These are phyloP conservation scores for Aureobasidium uvarum DNA, from an alignment of 2,329 filamentous ascomycete species.

Conservation along the genomic window DNA sequence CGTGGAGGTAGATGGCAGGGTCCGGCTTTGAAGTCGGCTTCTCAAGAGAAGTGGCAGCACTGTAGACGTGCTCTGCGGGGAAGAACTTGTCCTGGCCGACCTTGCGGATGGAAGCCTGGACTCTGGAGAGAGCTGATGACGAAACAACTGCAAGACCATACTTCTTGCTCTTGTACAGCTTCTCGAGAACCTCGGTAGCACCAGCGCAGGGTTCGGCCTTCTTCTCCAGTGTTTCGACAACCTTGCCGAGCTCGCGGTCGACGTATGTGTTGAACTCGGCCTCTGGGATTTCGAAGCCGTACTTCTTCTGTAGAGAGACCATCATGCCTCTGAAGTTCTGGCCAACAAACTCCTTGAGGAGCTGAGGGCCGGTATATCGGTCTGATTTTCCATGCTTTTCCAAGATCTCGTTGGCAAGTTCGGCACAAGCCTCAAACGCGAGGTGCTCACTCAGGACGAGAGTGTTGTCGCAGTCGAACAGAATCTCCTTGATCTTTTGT, in stretches of 20 bases:
- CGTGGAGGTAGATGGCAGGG: constrained; percentile 80
- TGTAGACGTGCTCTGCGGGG: constrained; percentile 70
- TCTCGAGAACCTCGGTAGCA: constrained; percentile 56
- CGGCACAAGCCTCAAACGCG: constrained; percentile 87
- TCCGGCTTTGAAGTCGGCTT: constrained; percentile 88
- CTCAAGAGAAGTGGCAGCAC: constrained; percentile 73
- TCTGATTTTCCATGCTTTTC: constrained; percentile 61
- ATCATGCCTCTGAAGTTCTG: constrained; percentile 96
- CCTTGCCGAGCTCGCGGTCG: constrained; percentile 72
- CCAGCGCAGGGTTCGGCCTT: constrained; percentile 43
- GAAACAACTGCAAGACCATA: constrained; percentile 69
- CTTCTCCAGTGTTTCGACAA: constrained; percentile 74
- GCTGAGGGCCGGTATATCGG: constrained; percentile 72
- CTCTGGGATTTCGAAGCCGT: constrained; percentile 66
- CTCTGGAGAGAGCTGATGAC: constrained; percentile 73
- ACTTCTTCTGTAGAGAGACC: constrained; percentile 68
- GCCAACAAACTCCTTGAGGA: constrained; percentile 85
- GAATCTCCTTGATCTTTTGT: constrained; percentile 48
- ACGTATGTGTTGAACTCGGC: constrained; percentile 74
- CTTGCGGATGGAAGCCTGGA: constrained; percentile 74
- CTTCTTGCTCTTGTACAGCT: constrained; percentile 59
- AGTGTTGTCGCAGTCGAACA: constrained; percentile 73
- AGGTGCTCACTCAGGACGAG: constrained; percentile 88
- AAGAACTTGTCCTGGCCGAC: constrained; percentile 80
- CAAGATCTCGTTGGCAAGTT: constrained; percentile 84